phyloP scores from a whole-genome alignment of 2,329 filamentous ascomycete genomes.

The Scedosporium apiospermum region DNA sequence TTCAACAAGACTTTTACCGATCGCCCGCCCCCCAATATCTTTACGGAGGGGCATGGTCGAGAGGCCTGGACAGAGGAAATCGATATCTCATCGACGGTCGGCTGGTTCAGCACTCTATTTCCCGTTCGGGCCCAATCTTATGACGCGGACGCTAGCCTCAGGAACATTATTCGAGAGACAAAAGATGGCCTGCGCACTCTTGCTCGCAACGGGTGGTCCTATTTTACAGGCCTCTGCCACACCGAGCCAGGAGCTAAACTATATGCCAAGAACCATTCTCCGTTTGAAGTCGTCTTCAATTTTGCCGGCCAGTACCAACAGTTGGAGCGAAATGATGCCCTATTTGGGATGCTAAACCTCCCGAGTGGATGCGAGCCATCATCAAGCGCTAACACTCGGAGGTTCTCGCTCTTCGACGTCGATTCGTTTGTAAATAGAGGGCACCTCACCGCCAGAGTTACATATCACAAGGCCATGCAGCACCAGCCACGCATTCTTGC shows the following conservation, averaged over 20 bases:
- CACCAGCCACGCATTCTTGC: no score
- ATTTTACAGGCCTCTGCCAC: no score
- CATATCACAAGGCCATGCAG: no score
- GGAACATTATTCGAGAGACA: no score
- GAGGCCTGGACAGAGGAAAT: constrained; percentile 19
- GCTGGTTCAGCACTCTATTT: constrained; percentile 28
- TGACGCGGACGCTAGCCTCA: background rate
- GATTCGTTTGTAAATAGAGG: constrained; percentile 15
- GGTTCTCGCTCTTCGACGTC: constrained; percentile 39
- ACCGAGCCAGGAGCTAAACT: no score
- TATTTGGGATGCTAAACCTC: constrained; percentile 12
- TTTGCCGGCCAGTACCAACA: constrained; percentile 20
- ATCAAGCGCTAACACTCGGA: constrained; percentile 3
- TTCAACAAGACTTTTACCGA: constrained; percentile 20
- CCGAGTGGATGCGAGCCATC: background rate
- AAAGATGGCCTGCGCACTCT: no score
- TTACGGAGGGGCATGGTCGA: constrained; percentile 25
- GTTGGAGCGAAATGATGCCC: constrained; percentile 16
- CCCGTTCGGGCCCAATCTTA: constrained; percentile 12
- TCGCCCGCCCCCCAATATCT: constrained; percentile 18
- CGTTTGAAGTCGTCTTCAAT: constrained; percentile 15
- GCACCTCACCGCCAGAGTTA: no score
- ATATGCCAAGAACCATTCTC: background rate
- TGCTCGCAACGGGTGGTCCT: no score
- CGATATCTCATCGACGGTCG: constrained; percentile 21